These are phyloP conservation scores for Sonneratia alba DNA, from an alignment of 345 rosid genomes.

Conservation along the genomic window DNA sequence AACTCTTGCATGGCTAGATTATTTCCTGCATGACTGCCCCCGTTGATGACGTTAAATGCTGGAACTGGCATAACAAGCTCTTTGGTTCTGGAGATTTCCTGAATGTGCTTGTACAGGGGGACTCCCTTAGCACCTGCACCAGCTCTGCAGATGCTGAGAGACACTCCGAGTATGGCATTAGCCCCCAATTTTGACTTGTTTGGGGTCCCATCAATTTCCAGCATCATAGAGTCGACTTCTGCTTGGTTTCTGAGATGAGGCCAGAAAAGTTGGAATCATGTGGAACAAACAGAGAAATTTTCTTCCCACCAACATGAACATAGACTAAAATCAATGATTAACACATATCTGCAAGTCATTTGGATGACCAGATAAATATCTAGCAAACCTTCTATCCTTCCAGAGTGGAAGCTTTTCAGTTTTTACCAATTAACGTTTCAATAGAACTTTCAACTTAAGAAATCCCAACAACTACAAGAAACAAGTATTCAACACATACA, in stretches of 20 bases:
- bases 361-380: neutral
- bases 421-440: neutral
- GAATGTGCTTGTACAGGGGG: constrained; percentile 87
- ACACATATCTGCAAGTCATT: neutral
- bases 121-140: constrained; percentile 93
- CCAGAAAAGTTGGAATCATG: neutral
- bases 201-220: constrained; percentile 81
- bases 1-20: constrained; percentile 99
- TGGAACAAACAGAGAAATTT: neutral
- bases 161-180: constrained; percentile 91
- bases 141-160: constrained; percentile 84
- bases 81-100: constrained; percentile 73
- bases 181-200: constrained; percentile 91
- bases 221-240: constrained; percentile 76
- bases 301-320: neutral
- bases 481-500: neutral
- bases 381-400: neutral
- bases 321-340: neutral
- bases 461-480: neutral
- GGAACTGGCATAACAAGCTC: constrained; percentile 99
- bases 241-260: constrained; percentile 58
- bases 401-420: neutral
- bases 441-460: neutral
- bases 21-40: constrained; percentile 96
- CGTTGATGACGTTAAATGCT: constrained; percentile 91